phyloP scores from a whole-genome alignment of 768 basidiomycete species.

The Obba rivulosa region DNA sequence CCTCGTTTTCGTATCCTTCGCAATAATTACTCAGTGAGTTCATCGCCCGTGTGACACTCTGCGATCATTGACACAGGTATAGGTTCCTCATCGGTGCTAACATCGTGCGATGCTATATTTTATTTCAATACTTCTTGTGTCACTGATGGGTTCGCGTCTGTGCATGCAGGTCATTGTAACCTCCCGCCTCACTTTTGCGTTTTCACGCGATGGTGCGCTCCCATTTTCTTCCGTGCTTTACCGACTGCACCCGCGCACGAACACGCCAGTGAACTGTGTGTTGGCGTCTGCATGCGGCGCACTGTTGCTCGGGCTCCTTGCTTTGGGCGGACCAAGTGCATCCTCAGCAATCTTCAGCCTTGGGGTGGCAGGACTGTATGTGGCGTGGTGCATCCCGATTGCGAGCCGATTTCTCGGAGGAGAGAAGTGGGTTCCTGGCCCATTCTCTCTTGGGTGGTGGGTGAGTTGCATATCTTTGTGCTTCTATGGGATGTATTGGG shows the following conservation, averaged over 20 bases:
- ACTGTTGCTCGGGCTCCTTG: slow-evolving; percentile 49
- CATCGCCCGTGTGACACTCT: neutral
- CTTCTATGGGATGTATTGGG: neutral
- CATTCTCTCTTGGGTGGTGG: slow-evolving; percentile 29
- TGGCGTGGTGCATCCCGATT: slow-evolving; percentile 29
- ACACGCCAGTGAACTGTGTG: slow-evolving; percentile 54
- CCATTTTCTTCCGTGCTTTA: slow-evolving; percentile 61
- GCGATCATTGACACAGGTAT: neutral
- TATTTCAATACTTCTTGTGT: neutral
- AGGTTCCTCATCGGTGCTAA: slow-evolving; percentile 56
- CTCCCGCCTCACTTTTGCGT: slow-evolving; percentile 65
- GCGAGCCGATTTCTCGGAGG: slow-evolving; percentile 26
- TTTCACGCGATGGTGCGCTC: slow-evolving; percentile 62
- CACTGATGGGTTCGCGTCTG: neutral
- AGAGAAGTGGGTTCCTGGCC: slow-evolving; percentile 25
- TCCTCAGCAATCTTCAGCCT: slow-evolving; percentile 33
- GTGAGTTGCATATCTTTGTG: slow-evolving; percentile 9
- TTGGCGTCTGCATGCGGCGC: slow-evolving; percentile 44
- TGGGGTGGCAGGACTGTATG: slow-evolving; percentile 19
- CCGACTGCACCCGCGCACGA: slow-evolving; percentile 46
- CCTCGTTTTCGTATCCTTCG: slow-evolving; percentile 30
- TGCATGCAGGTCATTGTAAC: slow-evolving; percentile 30
- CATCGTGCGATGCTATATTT: slow-evolving; percentile 36
- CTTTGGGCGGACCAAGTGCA: slow-evolving; percentile 50
- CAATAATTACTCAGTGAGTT: slow-evolving; percentile 24